Conservation (phyloP, 257 asterid genomes). For the Hygrophila difformis region DNA sequence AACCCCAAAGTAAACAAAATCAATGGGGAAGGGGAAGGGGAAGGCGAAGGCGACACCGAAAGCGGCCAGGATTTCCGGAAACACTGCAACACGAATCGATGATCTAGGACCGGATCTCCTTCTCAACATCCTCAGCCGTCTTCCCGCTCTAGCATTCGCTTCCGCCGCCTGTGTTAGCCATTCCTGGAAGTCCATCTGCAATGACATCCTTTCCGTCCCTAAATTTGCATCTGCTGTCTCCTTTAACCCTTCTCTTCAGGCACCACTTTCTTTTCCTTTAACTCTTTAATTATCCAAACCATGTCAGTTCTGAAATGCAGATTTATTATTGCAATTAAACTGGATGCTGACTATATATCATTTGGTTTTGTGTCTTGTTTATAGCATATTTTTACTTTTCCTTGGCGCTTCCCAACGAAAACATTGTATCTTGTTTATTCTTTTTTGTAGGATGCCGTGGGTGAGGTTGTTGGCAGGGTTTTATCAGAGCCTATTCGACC, state of each 20-base stretch:
- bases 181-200: constrained; percentile 59
- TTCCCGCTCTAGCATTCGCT: constrained; percentile 64
- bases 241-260: constrained; percentile 45
- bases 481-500: constrained; percentile 65
- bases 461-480: constrained; percentile 65
- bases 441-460: constrained; percentile 51
- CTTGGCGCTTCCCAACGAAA: constrained; percentile 12
- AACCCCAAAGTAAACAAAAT: too few species aligned
- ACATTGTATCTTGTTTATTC: constrained; percentile 11
- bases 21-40: too few species aligned
- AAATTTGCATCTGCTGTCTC: constrained; percentile 65
- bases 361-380: neutral
- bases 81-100: constrained; percentile 35
- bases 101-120: constrained; percentile 52
- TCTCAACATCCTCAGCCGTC: constrained; percentile 43
- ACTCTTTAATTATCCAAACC: too few species aligned
- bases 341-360: neutral
- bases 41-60: too few species aligned
- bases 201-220: constrained; percentile 50
- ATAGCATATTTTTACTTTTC: constrained; percentile 3
- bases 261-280: constrained; percentile 3
- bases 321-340: neutral
- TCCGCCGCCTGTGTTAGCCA: constrained; percentile 77
- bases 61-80: too few species aligned
- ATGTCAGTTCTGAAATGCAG: too few species aligned